These are phyloP conservation scores for Phytophthora agathidicida DNA, from an alignment of 352 stramenopile genomes.

Conservation along the genomic window DNA sequence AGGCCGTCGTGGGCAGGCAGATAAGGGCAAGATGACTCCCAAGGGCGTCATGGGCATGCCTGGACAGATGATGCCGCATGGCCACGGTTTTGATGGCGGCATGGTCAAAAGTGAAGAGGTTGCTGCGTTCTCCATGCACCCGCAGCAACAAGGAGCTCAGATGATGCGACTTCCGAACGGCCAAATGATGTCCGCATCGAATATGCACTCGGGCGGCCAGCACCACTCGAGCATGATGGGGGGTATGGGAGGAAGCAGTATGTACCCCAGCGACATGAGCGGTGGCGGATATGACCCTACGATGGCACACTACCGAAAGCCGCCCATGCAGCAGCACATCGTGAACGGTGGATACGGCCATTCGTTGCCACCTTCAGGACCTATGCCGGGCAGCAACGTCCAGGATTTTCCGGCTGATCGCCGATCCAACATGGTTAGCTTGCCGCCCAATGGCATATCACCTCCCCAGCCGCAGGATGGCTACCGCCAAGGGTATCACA, in stretches of 20 bases:
- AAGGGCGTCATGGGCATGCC: conserved; percentile 39
- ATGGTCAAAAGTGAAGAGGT: conserved; percentile 81
- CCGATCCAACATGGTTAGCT: conserved; percentile 46
- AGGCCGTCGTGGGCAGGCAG: conserved; percentile 43
- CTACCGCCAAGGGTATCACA: conserved; percentile 35
- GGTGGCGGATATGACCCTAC: conserved; percentile 53
- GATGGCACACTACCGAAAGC: conserved; percentile 58
- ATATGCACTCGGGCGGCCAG: conserved; percentile 28
- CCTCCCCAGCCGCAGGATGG: conserved; percentile 28
- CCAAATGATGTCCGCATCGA: conserved; percentile 33
- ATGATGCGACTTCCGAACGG: conserved; percentile 46
- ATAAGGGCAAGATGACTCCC: conserved; percentile 47
- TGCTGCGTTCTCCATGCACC: conserved; percentile 56
- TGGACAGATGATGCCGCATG: conserved; percentile 35
- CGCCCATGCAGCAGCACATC: conserved; percentile 41
- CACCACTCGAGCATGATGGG: conserved; percentile 31
- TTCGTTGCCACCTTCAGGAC: conserved; percentile 35
- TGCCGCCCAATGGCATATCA: conserved; percentile 37
- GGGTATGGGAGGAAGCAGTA: conserved; percentile 30
- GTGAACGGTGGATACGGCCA: conserved; percentile 50
- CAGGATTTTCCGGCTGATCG: conserved; percentile 54
- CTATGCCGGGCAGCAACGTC: conserved; percentile 19
- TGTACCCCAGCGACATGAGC: conserved; percentile 59
- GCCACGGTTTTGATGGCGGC: conserved; percentile 40
- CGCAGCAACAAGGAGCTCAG: conserved; percentile 36